These are phyloP conservation scores for Kokia cookei DNA, from an alignment of 441 rosid species.

Conservation along the genomic window DNA sequence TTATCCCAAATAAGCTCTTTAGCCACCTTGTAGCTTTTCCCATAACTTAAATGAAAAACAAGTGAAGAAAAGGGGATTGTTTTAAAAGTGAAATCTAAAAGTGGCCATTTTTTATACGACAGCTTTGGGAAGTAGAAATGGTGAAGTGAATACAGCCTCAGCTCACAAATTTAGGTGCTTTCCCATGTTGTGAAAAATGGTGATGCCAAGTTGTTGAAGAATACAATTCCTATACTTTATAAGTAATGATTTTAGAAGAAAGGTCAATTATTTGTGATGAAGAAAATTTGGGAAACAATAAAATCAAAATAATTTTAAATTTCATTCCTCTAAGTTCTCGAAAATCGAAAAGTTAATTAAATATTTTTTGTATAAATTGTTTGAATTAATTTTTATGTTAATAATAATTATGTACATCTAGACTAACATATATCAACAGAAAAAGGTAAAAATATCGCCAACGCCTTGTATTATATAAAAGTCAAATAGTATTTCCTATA, in stretches of 20 bases:
- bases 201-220: not conserved
- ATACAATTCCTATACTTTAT: not conserved
- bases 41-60: constrained; percentile 22
- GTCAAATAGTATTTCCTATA: too few relatives aligned
- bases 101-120: not conserved
- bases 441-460: too few relatives aligned
- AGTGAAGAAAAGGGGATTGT: not conserved
- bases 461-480: too few relatives aligned
- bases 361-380: too few relatives aligned
- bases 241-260: not conserved
- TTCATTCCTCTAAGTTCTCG: too few relatives aligned
- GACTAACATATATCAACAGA: too few relatives aligned
- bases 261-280: constrained; percentile 12
- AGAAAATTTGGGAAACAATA: not conserved
- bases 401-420: too few relatives aligned
- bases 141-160: not conserved
- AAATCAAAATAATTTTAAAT: not conserved
- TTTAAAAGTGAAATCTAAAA: constrained; percentile 13
- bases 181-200: constrained; percentile 21
- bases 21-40: constrained; percentile 71
- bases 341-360: too few relatives aligned
- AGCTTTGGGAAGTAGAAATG: not conserved
- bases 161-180: constrained; percentile 15
- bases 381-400: too few relatives aligned
- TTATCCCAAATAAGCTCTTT: constrained; percentile 63